phyloP scores from a whole-genome alignment of 305 asterid species.

The Andrographis paniculata region DNA sequence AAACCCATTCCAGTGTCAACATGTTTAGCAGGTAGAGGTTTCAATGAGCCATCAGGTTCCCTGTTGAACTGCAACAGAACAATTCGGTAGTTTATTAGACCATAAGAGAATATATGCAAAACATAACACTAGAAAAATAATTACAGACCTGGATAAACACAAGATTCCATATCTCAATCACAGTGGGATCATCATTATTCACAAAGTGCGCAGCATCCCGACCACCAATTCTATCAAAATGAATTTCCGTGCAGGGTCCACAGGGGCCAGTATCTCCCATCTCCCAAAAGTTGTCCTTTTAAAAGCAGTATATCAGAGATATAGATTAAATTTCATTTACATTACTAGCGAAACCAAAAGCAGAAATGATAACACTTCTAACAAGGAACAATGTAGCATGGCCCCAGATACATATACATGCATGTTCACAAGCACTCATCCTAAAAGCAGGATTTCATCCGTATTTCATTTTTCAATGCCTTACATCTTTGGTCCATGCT shows the following conservation, averaged over 20 bases:
- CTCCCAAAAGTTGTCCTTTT: slow-evolving; percentile 96
- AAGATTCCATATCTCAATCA: slow-evolving; percentile 94
- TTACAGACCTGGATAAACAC: slow-evolving; percentile 82
- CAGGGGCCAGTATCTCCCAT: slow-evolving; percentile 99
- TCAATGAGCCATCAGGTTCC: slow-evolving; percentile 76
- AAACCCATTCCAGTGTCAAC: slow-evolving; percentile 99
- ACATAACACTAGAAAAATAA: slow-evolving; percentile 11
- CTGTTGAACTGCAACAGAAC: slow-evolving; percentile 67
- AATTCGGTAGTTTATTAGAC: slow-evolving; percentile 12
- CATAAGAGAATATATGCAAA: slow-evolving; percentile 8
- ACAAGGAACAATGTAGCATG: slow-evolving; percentile 5
- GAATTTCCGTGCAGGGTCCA: slow-evolving; percentile 97
- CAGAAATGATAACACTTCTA: not conserved
- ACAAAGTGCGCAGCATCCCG: slow-evolving; percentile 85
- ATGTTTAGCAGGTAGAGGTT: slow-evolving; percentile 85
- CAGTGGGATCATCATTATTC: slow-evolving; percentile 88
- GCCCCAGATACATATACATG: not conserved
- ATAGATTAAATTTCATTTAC: slow-evolving; percentile 13
- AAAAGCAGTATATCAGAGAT: slow-evolving; percentile 11
- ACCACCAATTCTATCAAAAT: slow-evolving; percentile 86
- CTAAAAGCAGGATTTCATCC: slow-evolving; percentile 1
- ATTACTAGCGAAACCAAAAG: slow-evolving; percentile 2
- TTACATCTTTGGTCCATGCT: not conserved
- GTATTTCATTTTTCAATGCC: slow-evolving; percentile 2
- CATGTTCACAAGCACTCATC: slow-evolving; percentile 4